Evolutionary conservation across 345 rosid species (phyloP), one percentile per base, ranked within the genome.

Genomic region (Acer negundo): DNA sequence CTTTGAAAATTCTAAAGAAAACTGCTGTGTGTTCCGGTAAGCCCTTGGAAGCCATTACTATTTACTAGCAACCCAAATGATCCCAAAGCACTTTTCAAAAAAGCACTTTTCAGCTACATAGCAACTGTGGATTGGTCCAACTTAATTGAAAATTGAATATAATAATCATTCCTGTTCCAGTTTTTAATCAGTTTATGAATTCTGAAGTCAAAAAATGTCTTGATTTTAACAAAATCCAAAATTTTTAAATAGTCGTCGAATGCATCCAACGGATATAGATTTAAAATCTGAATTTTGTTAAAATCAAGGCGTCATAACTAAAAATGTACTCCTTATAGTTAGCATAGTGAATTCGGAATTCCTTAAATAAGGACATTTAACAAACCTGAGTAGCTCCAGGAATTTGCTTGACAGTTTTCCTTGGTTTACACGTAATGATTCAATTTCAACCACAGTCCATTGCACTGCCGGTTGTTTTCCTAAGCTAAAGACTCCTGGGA

Each of bases 11-110:
- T 64, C 70, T 44, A 38, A 24, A 94, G 74, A 87, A 94, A 26
- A 91, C 87, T 49, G 93, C 82, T 7, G 92, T 90, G 80, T 83
- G 79, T 78, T 40, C 44, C 76, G 83, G 69, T 80, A 84, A 76
- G 66, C 82, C 90, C 73, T 85, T 65, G 2, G 94, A 85, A 11
- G 96, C 96, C 26, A 91, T 84, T 77, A 81, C 91, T 81, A 82
- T 91, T 83, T 77, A 81, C 92, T 81, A 82, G 82, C 68, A 94
- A 63, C 61, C 98, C 97, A 79, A 91, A 89, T 82, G 97, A 97
- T 53, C 97, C 97, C 26, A 93, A 16, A 58, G 80, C 63, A 20
- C 93, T 85, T 78, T 22, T 79, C 64, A 76, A 87, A 7, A 87
- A 80, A 3, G 90, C 88, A 74, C 84, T 85, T 77, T 82, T 67